Percentiles rank a stretch among this genome's conserved stretches.
These are phyloP conservation scores for Didymella exigua DNA, from an alignment of 2,329 filamentous ascomycete species.

Conservation along the genomic window DNA sequence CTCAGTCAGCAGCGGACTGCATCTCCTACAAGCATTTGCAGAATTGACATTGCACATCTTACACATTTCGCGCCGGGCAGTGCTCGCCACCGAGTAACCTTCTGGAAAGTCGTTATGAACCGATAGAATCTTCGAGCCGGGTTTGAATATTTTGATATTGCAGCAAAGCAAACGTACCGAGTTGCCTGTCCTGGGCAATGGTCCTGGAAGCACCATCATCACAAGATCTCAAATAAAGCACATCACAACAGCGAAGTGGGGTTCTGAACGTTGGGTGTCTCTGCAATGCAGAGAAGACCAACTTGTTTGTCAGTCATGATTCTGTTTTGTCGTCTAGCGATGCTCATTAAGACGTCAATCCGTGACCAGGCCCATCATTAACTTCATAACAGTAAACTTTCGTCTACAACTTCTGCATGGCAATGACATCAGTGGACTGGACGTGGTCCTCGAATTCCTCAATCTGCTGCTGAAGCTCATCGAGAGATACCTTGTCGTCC, in stretches of 20 bases:
- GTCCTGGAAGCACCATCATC: too few species aligned
- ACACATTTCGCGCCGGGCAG: background rate
- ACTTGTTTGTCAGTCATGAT: slow-evolving; percentile 33
- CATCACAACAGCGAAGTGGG: background rate
- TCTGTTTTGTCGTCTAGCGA: slow-evolving; percentile 36
- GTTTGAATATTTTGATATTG: too few species aligned
- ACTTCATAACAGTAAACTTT: slow-evolving; percentile 24
- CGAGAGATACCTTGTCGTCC: slow-evolving; percentile 91
- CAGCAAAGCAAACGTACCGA: too few species aligned
- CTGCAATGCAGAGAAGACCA: slow-evolving; percentile 25
- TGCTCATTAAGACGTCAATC: slow-evolving; percentile 44
- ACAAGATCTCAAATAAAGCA: too few species aligned
- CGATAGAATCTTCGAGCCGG: too few species aligned
- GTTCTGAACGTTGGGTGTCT: slow-evolving; percentile 8
- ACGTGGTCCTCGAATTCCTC: slow-evolving; percentile 90
- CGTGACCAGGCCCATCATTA: slow-evolving; percentile 34
- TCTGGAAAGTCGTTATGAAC: too few species aligned
- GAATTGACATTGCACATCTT: background rate
- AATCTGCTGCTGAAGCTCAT: slow-evolving; percentile 87
- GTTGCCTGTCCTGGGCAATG: too few species aligned
- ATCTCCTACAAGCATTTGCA: background rate
- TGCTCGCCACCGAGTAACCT: background rate
- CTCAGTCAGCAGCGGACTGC: background rate
- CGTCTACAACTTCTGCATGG: slow-evolving; percentile 52
- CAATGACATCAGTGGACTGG: slow-evolving; percentile 90